Base-by-base conservation (phyloP, 2,329 filamentous ascomycete genomes). In the Xylaria polymorpha region DNA sequence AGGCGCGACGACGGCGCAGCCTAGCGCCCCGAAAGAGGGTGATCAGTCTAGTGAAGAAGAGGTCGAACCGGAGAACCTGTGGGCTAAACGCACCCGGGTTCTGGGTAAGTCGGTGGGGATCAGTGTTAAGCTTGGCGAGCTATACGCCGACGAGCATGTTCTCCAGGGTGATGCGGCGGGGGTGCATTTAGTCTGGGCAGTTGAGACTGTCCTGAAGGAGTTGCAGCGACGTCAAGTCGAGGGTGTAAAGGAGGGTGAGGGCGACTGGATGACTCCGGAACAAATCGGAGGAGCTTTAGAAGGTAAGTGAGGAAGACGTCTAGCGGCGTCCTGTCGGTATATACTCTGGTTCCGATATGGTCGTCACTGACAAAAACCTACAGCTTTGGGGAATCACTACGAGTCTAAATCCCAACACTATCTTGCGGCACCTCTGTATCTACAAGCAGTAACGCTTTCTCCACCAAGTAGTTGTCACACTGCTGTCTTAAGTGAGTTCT, bases 351-450 rank as follows among this genome's bases (percentile, higher is more conserved):
- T 12, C 12, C 20, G 14, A 51, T 18, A 43, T 61, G 25, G 6
- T 18, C 15, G n/a, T 55, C 4, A 51, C 67, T 72, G 72, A 76
- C 79, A 81, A 69, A 29, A 77, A 69, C 61, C 10, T 12, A 73
- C 73, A 88, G 91, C 92, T 14, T 86, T 98, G 29, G 95, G 88
- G 20, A 87, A 91, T 67, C 89, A 90, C 74, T 98, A 97, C 80
- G 89, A 93, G 76, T 85, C 87, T 58, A 89, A 88, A 74, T 88
- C 90, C 53, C 89, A 92, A 74, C 91, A 94, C 76, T 92, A 95
- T 73, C 89, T 98, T 1, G 92, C 94, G 6, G 87, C 94, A 25
- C 94, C 94, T 3, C 85, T 98, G 37, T 97, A 94, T 79, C 88
- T 98, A 75, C 94, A 97, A 77, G 93, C 94, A 6, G 84, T 97